phyloP scores from a whole-genome alignment of 768 basidiomycete genomes.

The Psilocybe azurescens region DNA sequence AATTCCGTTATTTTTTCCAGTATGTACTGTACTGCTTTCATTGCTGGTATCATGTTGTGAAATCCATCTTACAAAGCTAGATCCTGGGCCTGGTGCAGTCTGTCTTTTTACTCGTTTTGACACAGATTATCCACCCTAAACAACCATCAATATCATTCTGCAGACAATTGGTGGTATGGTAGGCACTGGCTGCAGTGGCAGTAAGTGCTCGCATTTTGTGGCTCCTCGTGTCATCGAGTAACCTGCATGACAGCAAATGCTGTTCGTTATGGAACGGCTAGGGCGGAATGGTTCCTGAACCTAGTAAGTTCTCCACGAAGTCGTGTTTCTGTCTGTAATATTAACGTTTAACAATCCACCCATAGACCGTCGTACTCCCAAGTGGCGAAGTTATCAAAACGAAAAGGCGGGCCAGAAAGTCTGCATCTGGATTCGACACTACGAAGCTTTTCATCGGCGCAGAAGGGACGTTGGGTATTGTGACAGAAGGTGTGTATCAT shows the following conservation, averaged over 20 bases:
- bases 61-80: slow-evolving; percentile 47
- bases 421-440: slow-evolving; percentile 85
- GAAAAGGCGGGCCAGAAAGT: slow-evolving; percentile 78
- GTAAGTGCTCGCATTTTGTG: slow-evolving; percentile 42
- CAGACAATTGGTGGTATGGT: slow-evolving; percentile 91
- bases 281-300: slow-evolving; percentile 88
- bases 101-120: slow-evolving; percentile 25
- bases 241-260: slow-evolving; percentile 63
- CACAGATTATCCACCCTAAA: background rate
- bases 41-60: background rate
- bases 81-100: slow-evolving; percentile 75
- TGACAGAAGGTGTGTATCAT: slow-evolving; percentile 70
- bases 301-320: slow-evolving; percentile 48
- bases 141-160: slow-evolving; percentile 3
- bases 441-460: slow-evolving; percentile 92
- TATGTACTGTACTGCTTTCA: slow-evolving; percentile 35
- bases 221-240: background rate
- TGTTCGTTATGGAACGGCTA: slow-evolving; percentile 87
- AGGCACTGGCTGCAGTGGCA: slow-evolving; percentile 85
- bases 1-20: slow-evolving; percentile 87
- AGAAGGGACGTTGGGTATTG: slow-evolving; percentile 88
- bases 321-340: too few species aligned
- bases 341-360: background rate
- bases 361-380: slow-evolving; percentile 79
- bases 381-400: slow-evolving; percentile 90